Evolutionary conservation across 352 stramenopile genomes (phyloP).

Genomic region (Phytophthora crassamura): DNA sequence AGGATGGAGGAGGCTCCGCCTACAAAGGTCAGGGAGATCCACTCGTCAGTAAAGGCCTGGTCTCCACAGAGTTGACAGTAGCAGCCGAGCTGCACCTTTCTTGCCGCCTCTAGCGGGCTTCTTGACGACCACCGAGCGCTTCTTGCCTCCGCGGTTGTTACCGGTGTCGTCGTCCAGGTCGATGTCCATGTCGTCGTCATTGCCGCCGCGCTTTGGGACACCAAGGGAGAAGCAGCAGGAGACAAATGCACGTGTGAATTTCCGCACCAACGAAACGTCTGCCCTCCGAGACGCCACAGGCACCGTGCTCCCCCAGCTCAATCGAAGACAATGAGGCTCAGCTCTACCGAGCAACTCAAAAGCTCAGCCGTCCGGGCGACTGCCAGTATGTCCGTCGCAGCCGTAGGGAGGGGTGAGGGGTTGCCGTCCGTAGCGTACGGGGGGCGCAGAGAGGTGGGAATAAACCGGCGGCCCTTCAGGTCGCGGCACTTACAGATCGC

Average conservation of each 20-base stretch:
- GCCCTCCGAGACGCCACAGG: constrained; percentile 23
- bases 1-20: constrained; percentile 64
- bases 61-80: background rate
- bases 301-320: constrained; percentile 22
- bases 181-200: constrained; percentile 71
- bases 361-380: background rate
- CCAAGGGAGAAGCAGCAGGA: constrained; percentile 38
- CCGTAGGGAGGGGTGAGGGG: constrained; percentile 8
- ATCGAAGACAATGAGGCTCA: background rate
- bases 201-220: constrained; percentile 42
- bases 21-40: constrained; percentile 10
- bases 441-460: constrained; percentile 10
- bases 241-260: constrained; percentile 39
- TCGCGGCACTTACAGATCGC: constrained; percentile 70
- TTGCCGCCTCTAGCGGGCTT: constrained; percentile 53
- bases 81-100: constrained; percentile 51
- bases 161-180: constrained; percentile 53
- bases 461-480: constrained; percentile 30
- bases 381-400: constrained; percentile 1
- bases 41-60: constrained; percentile 17
- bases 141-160: constrained; percentile 46
- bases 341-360: background rate
- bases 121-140: constrained; percentile 66
- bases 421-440: constrained; percentile 28
- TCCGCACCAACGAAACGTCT: constrained; percentile 33